Evolutionary conservation across 345 rosid species (phyloP), one percentile per base, ranked within the genome.

Genomic region (Lenwebbia sp.): DNA sequence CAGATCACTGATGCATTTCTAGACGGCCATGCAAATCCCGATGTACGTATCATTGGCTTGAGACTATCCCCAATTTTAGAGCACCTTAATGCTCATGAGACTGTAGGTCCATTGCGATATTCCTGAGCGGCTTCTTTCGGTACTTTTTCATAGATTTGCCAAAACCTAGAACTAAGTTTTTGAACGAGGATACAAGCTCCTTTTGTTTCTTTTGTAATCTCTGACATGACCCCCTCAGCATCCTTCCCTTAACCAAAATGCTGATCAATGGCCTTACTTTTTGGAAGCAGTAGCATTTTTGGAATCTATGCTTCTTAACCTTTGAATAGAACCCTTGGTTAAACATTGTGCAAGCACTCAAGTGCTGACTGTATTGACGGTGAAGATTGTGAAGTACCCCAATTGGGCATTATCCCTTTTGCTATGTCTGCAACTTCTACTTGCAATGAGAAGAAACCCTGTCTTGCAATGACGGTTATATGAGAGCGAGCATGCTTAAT

Each of bases 1-100:
- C 93, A 96, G 99, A 89, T 97, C 53, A 95, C 99, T 7, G 84
- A 93, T 55, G 88, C 87, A 33, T 92, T 96, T 84, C 87, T 97
- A 70, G 84, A 91, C 41, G 96, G 98, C 52, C 96, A 95, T 92
- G 94, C 96, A 82, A 97, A 96, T 89, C 86, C 89, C 25, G 87
- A 86, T 53, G 94, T 97, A 12, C 84, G 90, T 58, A 91, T 96
- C 54, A 84, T 96, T 50, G 99, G 99, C 88, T 83, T 89, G 93
- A 93, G 89, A 91, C 88, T 94, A 92, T 83, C 92, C 58, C 92
- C 92, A 13, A 83, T 95, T 47, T 85, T 96, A 90, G 88, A 90
- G 82, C 86, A 91, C 65, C 3, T 88, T 30, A 55, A 84, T 84
- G 76, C 78, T 76, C 87, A 84, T 51, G 33, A 85, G 74, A 65